phyloP scores from a whole-genome alignment of 2,329 filamentous ascomycete genomes.

The Elsinoe arachidis region DNA sequence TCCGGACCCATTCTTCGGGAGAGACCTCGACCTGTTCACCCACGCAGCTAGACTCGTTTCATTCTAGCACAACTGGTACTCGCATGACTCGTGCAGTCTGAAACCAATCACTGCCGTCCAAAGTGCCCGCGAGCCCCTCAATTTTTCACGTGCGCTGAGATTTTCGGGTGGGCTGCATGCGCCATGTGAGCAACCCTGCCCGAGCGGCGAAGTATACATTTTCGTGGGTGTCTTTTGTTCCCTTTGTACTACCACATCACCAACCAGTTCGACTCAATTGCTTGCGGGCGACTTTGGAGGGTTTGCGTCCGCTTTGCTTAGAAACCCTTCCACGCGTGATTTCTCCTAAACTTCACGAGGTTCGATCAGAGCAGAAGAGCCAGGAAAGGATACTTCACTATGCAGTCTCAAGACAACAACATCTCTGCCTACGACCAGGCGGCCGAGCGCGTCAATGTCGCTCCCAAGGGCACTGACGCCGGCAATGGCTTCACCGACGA shows the following conservation, averaged over 20 bases:
- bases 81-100: constrained; percentile 3
- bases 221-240: not conserved
- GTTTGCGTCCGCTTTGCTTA: constrained; percentile 8
- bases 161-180: not conserved
- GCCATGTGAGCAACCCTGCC: constrained; percentile 2
- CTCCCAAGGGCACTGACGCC: constrained; percentile 22
- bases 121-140: not conserved
- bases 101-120: not conserved
- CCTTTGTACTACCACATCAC: constrained; percentile 4
- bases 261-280: not conserved
- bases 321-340: not conserved
- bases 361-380: not conserved
- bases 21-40: not conserved
- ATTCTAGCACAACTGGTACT: not conserved
- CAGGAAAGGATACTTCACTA: not conserved
- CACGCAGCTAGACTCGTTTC: not conserved
- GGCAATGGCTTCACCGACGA: constrained; percentile 13
- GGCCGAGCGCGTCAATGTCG: constrained; percentile 25
- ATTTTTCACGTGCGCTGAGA: constrained; percentile 3
- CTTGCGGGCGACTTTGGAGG: constrained; percentile 12
- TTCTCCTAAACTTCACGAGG: not conserved
- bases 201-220: not conserved
- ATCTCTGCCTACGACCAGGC: constrained; percentile 15
- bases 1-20: not conserved
- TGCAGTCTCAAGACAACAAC: constrained; percentile 4